Evolutionary conservation across 768 basidiomycete genomes (phyloP).

Genomic region (Auricularia sp.): DNA sequence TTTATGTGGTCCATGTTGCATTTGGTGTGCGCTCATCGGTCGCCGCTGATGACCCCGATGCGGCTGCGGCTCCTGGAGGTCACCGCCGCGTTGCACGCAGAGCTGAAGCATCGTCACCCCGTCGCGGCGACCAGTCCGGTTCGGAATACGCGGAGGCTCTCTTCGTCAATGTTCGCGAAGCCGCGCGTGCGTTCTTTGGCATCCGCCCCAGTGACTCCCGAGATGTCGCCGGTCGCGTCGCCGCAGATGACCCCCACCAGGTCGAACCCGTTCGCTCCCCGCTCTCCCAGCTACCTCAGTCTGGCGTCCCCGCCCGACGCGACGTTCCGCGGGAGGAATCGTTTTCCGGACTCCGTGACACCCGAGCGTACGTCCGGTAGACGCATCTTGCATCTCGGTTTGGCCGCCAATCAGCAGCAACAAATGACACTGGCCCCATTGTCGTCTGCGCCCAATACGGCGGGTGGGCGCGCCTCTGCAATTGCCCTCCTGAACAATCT

Average conservation of each 20-base stretch:
- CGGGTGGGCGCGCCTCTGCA: slow-evolving; percentile 4
- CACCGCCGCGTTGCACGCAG: slow-evolving; percentile 41
- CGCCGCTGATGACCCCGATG: slow-evolving; percentile 55
- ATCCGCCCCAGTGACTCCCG: neutral
- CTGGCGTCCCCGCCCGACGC: slow-evolving; percentile 34
- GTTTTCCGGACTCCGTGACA: slow-evolving; percentile 27
- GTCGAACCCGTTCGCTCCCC: slow-evolving; percentile 29
- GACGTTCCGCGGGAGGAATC: slow-evolving; percentile 26
- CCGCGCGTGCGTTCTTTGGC: slow-evolving; percentile 6
- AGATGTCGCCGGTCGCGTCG: slow-evolving; percentile 23
- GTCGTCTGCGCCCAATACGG: neutral
- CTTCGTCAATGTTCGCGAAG: slow-evolving; percentile 13
- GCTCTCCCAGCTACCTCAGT: slow-evolving; percentile 34
- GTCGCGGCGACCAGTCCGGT: neutral
- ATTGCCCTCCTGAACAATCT: neutral
- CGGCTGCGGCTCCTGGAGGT: slow-evolving; percentile 59
- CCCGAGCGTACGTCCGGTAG: slow-evolving; percentile 30
- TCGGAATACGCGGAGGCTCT: slow-evolving; percentile 11
- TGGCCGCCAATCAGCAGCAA: slow-evolving; percentile 28
- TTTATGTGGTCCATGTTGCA: slow-evolving; percentile 64
- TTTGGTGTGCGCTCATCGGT: slow-evolving; percentile 50
- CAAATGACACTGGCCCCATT: slow-evolving; percentile 3
- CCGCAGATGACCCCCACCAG: slow-evolving; percentile 51
- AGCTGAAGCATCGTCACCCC: slow-evolving; percentile 30
- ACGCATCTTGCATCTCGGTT: slow-evolving; percentile 54